Percentiles rank a stretch among this genome's conserved stretches.
Conservation (phyloP, 2,329 filamentous ascomycete genomes). For the Paraconiothyrium sp. region DNA sequence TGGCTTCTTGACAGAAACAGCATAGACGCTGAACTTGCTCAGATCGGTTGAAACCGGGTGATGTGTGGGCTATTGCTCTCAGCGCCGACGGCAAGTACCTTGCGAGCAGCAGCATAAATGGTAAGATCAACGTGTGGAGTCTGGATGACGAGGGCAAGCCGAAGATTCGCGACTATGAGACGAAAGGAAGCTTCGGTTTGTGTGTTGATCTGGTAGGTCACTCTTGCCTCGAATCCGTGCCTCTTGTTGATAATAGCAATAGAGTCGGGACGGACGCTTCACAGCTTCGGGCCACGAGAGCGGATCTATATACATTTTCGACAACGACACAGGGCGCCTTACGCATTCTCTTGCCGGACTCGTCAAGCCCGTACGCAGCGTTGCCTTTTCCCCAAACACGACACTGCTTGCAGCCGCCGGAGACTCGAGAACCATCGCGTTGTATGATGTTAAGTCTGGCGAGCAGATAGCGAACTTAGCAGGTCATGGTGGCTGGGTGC, state of each 20-base stretch:
- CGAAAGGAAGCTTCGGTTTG: conserved; percentile 90
- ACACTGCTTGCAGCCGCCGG: conserved; percentile 89
- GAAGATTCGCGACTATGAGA: conserved; percentile 86
- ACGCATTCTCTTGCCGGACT: conserved; percentile 87
- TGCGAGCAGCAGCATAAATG: conserved; percentile 87
- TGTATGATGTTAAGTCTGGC: conserved; percentile 92
- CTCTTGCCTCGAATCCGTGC: background rate
- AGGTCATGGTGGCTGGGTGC: conserved; percentile 86
- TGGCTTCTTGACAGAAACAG: background rate
- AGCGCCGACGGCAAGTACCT: conserved; percentile 85
- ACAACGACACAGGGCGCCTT: conserved; percentile 86
- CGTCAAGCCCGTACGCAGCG: conserved; percentile 83
- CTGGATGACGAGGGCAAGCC: conserved; percentile 59
- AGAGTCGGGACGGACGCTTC: conserved; percentile 79
- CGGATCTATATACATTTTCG: conserved; percentile 92
- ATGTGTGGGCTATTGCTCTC: conserved; percentile 88
- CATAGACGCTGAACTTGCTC: conserved; percentile 23
- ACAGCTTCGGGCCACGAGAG: conserved; percentile 94
- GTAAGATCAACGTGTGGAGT: conserved; percentile 90
- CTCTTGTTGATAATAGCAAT: conserved; percentile 14
- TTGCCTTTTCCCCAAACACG: conserved; percentile 87
- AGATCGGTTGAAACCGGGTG: conserved; percentile 69
- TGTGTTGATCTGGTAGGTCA: conserved; percentile 76
- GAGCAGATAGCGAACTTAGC: conserved; percentile 89
- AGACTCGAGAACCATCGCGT: conserved; percentile 85